These are phyloP conservation scores for Pilaira anomala DNA, from an alignment of 192 early-diverging fungal genomes.

Conservation along the genomic window DNA sequence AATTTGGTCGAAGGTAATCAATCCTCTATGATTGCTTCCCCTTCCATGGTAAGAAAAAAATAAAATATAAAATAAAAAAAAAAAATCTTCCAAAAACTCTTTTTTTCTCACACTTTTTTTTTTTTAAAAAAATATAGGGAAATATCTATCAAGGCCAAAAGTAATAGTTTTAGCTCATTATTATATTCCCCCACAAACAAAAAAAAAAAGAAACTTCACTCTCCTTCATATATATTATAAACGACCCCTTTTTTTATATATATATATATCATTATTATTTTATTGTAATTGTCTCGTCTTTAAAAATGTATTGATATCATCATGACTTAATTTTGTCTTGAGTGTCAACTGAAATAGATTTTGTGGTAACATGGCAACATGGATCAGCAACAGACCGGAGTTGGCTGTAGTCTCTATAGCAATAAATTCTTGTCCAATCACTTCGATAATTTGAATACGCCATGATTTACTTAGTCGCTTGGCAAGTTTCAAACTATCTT, in stretches of 20 bases:
- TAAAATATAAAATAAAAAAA: neutral
- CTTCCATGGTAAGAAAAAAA: conserved; percentile 4
- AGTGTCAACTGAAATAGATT: conserved; percentile 7
- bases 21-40: conserved; percentile 7
- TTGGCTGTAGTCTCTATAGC: neutral
- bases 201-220: too few relatives aligned
- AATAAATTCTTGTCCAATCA: conserved; percentile 27
- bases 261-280: too few relatives aligned
- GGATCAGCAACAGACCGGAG: neutral
- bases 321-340: neutral
- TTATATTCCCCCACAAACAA: too few relatives aligned
- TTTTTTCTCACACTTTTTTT: too few relatives aligned
- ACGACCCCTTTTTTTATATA: too few relatives aligned
- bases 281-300: neutral
- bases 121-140: too few relatives aligned
- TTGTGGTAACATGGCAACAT: conserved; percentile 18
- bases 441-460: conserved; percentile 10
- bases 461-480: conserved; percentile 1
- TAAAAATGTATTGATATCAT: neutral
- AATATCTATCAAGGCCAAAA: too few relatives aligned
- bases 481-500: conserved; percentile 1
- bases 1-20: neutral
- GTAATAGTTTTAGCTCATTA: too few relatives aligned
- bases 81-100: too few relatives aligned
- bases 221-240: too few relatives aligned